Base-by-base conservation (phyloP, 495 filamentous ascomycete genomes). In the Aspergillus heteromorphus region DNA sequence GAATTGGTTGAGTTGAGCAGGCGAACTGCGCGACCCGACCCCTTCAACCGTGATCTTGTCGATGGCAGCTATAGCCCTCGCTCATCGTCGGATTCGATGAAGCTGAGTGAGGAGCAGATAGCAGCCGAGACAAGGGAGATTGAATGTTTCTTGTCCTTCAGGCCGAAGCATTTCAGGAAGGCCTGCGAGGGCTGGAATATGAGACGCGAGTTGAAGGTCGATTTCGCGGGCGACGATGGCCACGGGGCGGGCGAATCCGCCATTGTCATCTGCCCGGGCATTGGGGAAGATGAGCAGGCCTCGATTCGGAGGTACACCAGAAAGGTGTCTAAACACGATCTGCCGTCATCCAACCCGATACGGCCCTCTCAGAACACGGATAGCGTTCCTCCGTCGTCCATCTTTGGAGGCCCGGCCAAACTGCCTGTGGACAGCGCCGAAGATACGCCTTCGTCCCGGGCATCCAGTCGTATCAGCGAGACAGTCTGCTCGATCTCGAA, bases 181-280 rank as follows among this genome's bases (percentile, higher is more conserved):
- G 72, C 83, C 7, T 97, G 88, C 68, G 74, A 86, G 49, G 86
- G 87, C 3, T 97, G 95, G 93, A 87, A 96, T 59, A 97, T 97
- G 92, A 82, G 84, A 49, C 83, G 91, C 49, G 86, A 78, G 45
- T 68, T 97, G 17, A 85, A 91, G 63, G 88, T 96, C 7, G 93
- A 98, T 66, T 98, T 96, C 71, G 87, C 87, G 20, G 84, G 83
- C 42, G 87, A 87, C 56, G 89, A 95, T 68, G 80, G 84, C 14
- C 71, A 75, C 42, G 83, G 83, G 11, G 83, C 81, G 34, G 90
- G 90, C 20, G 91, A 96, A 66, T 77, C 74, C 14, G 67, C 95
- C 6, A 74, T 95, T 48, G 82, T 95, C 2, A 78, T 96, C 51
- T 78, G 80, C 9, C 88, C 85, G 59, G 91, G 86, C 6, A 62